Evolutionary conservation across 306 rosid species (phyloP).

Genomic region (Pyrus communis): DNA sequence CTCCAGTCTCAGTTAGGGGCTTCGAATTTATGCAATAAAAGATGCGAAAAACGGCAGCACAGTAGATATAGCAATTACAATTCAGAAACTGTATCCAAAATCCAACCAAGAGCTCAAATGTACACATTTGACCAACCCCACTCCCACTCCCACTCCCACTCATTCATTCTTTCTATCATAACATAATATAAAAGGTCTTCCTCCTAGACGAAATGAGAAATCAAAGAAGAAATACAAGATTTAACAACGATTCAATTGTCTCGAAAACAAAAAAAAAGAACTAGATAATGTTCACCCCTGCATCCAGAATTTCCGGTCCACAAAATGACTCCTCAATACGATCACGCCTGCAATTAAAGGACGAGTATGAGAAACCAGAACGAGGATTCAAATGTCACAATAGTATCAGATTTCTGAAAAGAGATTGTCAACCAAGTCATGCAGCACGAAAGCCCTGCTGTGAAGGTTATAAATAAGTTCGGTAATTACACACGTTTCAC

Average conservation of each 20-base stretch:
- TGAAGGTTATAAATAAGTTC: no score
- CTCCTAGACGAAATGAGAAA: conserved; percentile 32
- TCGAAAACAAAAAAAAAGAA: conserved; percentile 15
- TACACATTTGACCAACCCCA: conserved; percentile 37
- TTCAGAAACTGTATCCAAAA: conserved; percentile 36
- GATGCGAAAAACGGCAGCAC: no score
- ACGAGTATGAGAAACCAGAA: background rate
- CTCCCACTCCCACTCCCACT: no score
- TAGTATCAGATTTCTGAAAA: background rate
- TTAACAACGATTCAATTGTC: conserved; percentile 42
- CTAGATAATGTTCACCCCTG: conserved; percentile 93
- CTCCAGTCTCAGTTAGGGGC: no score
- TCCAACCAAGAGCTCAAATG: conserved; percentile 43
- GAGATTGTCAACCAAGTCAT: background rate
- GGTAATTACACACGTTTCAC: background rate
- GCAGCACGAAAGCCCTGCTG: background rate
- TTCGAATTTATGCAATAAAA: no score
- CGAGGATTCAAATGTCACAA: background rate
- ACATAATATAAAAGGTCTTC: conserved; percentile 29
- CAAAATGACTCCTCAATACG: conserved; percentile 30
- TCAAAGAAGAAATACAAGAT: conserved; percentile 21
- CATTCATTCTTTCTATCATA: conserved; percentile 39
- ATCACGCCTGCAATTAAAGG: conserved; percentile 49
- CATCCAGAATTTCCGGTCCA: conserved; percentile 75
- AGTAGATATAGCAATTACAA: conserved; percentile 21